Evolutionary conservation across 1,284 basidiomycete genomes (phyloP).

Genomic region (Bjerkandera adusta): DNA sequence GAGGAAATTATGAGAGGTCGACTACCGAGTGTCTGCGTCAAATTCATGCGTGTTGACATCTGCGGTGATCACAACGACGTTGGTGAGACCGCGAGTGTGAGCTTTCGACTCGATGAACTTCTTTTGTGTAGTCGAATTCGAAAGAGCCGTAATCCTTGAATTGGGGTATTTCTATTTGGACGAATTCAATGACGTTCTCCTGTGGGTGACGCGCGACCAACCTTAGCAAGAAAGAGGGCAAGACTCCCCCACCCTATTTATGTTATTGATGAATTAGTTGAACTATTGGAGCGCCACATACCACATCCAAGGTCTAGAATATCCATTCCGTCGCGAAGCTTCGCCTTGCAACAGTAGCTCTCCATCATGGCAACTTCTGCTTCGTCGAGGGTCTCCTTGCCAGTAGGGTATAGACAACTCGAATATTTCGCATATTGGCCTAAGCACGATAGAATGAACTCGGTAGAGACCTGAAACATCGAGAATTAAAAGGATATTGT

Average conservation of each 20-base stretch:
- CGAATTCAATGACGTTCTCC: background rate
- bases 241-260: constrained; percentile 68
- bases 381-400: constrained; percentile 62
- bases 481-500: no score
- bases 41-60: constrained; percentile 74
- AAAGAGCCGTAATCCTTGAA: constrained; percentile 62
- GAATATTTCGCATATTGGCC: constrained; percentile 69
- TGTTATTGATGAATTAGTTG: background rate
- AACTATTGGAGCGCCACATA: constrained; percentile 23
- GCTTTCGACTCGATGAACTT: constrained; percentile 60
- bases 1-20: constrained; percentile 24
- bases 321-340: constrained; percentile 62
- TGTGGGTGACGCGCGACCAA: constrained; percentile 24
- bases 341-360: constrained; percentile 69
- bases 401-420: constrained; percentile 69
- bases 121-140: constrained; percentile 76
- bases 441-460: constrained; percentile 65
- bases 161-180: constrained; percentile 63
- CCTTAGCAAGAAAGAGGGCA: constrained; percentile 67
- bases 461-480: constrained; percentile 54
- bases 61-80: constrained; percentile 67
- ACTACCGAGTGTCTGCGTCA: constrained; percentile 44
- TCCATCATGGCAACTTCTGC: constrained; percentile 73
- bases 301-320: constrained; percentile 76
- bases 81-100: constrained; percentile 50